Evolutionary conservation across 768 basidiomycete species (phyloP).

Genomic region (Paxillus involutus): DNA sequence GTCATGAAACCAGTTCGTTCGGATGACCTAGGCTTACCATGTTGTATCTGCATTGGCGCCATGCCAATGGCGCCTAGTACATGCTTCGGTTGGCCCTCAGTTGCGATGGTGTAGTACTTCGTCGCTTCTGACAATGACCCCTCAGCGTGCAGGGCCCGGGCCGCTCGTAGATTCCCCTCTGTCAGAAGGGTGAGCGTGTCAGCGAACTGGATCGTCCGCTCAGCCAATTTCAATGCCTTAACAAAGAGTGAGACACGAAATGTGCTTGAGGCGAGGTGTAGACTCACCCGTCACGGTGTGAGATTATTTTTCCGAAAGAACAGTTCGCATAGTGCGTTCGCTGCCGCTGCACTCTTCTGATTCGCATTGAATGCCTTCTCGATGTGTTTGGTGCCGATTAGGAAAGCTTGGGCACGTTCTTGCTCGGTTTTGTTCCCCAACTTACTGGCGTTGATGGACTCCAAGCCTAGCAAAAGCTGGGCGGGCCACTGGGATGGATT

Average conservation of each 20-base stretch:
- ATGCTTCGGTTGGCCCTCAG: slow-evolving; percentile 70
- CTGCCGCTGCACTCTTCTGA: slow-evolving; percentile 76
- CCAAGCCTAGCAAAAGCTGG: slow-evolving; percentile 80
- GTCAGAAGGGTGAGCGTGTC: slow-evolving; percentile 84
- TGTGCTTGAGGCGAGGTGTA: neutral
- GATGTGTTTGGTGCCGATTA: slow-evolving; percentile 66
- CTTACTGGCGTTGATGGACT: slow-evolving; percentile 85
- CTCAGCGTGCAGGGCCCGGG: slow-evolving; percentile 75
- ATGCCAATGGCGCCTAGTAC: slow-evolving; percentile 80
- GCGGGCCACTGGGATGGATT: slow-evolving; percentile 80
- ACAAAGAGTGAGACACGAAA: neutral
- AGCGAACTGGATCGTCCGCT: slow-evolving; percentile 91
- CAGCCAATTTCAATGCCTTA: slow-evolving; percentile 89
- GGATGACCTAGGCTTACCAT: slow-evolving; percentile 50
- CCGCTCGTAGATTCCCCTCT: slow-evolving; percentile 85
- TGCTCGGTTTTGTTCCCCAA: slow-evolving; percentile 59
- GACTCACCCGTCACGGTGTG: slow-evolving; percentile 53
- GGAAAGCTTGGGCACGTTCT: slow-evolving; percentile 60
- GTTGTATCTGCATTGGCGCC: slow-evolving; percentile 84
- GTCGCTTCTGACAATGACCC: slow-evolving; percentile 63
- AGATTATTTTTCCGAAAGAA: slow-evolving; percentile 71
- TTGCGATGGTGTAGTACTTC: slow-evolving; percentile 66
- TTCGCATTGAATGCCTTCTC: slow-evolving; percentile 77
- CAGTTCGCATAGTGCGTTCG: slow-evolving; percentile 79
- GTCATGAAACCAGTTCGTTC: neutral